Conservation (phyloP, 2,329 filamentous ascomycete genomes). For the Dothideomycetidae sp. region DNA sequence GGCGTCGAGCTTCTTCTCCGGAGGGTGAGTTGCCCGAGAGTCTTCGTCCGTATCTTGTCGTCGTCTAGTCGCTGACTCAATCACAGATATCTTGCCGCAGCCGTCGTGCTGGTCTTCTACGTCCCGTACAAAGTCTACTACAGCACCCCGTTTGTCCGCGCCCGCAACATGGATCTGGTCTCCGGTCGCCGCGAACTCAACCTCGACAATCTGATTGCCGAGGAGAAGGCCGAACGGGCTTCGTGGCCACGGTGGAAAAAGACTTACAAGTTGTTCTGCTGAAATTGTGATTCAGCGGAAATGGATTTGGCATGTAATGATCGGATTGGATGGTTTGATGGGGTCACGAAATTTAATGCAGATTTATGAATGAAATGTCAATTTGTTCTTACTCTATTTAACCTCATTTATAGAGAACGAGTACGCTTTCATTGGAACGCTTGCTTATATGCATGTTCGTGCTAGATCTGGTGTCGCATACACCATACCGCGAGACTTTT, state of each 20-base stretch:
- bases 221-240: slow-evolving; percentile 8
- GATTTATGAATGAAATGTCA: no score
- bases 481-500: no score
- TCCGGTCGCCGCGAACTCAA: slow-evolving; percentile 8
- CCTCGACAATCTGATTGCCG: slow-evolving; percentile 5
- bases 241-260: slow-evolving; percentile 9
- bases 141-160: slow-evolving; percentile 11
- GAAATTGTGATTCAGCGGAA: neutral
- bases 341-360: no score
- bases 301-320: no score
- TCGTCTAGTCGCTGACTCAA: slow-evolving; percentile 2
- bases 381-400: no score
- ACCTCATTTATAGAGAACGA: no score
- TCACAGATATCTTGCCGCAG: slow-evolving; percentile 21
- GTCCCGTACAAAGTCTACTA: slow-evolving; percentile 20
- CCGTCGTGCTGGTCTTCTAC: slow-evolving; percentile 22
- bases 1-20: slow-evolving; percentile 17
- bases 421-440: no score
- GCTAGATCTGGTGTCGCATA: no score
- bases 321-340: no score
- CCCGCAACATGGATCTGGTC: slow-evolving; percentile 8
- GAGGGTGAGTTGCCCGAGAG: slow-evolving; percentile 9
- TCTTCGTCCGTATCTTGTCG: slow-evolving; percentile 4
- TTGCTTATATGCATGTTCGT: no score
- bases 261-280: slow-evolving; percentile 10